phyloP scores from a whole-genome alignment of 805 yeast species.

The Jamesozyma spencerorum region DNA sequence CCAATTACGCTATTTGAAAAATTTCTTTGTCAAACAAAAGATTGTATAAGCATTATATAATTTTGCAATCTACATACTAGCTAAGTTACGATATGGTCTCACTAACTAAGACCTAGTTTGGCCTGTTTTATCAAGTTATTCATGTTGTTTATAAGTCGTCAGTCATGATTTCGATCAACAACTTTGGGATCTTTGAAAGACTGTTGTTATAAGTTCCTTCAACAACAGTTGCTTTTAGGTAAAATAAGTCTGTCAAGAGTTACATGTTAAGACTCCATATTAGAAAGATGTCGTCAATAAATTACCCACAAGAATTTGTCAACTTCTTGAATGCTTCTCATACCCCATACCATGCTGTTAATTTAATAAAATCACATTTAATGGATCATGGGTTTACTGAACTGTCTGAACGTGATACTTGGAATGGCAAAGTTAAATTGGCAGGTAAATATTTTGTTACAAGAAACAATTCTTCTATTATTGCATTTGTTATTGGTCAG shows the following conservation, averaged over 20 bases:
- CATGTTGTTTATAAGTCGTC: too few relatives aligned
- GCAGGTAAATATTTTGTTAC: slow-evolving; percentile 77
- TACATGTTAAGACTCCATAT: slow-evolving; percentile 24
- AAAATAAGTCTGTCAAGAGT: too few relatives aligned
- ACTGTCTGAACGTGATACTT: slow-evolving; percentile 58
- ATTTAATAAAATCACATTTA: slow-evolving; percentile 48
- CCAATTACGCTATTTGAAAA: slow-evolving; percentile 69
- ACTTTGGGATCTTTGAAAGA: too few relatives aligned
- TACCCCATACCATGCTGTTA: slow-evolving; percentile 90
- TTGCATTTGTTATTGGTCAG: slow-evolving; percentile 78
- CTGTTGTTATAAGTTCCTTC: too few relatives aligned
- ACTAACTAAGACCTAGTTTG: too few relatives aligned
- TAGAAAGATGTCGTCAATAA: slow-evolving; percentile 16
- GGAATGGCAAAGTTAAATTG: slow-evolving; percentile 48
- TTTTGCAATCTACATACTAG: background rate
- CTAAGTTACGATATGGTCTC: too few relatives aligned
- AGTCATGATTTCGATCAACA: too few relatives aligned
- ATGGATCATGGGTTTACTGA: slow-evolving; percentile 59
- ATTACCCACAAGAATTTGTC: slow-evolving; percentile 47
- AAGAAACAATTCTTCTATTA: slow-evolving; percentile 78
- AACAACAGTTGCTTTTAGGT: too few relatives aligned
- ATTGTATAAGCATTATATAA: slow-evolving; percentile 40
- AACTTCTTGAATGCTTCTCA: slow-evolving; percentile 78
- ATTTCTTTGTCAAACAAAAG: slow-evolving; percentile 82
- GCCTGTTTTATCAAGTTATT: too few relatives aligned